Percentiles rank a stretch among this genome's conserved stretches.
Evolutionary conservation across 192 early-diverging fungal genomes (phyloP).

Genomic region (Podochytrium sp.): DNA sequence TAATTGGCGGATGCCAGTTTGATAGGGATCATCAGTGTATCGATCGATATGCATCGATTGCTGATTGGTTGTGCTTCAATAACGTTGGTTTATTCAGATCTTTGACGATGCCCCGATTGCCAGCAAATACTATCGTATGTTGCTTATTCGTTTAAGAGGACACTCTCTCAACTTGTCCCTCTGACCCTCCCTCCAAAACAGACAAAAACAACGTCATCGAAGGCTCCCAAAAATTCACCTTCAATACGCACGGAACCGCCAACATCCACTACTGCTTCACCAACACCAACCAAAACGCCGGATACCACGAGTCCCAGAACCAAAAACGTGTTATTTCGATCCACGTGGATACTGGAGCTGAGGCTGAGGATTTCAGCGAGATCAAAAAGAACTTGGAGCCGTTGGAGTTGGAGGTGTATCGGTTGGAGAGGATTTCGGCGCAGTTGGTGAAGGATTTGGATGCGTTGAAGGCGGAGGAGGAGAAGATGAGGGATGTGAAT

Average conservation of each 20-base stretch:
- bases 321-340: conserved; percentile 72
- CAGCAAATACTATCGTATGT: conserved; percentile 67
- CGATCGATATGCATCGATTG: not conserved
- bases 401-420: conserved; percentile 84
- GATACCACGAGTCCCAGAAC: conserved; percentile 37
- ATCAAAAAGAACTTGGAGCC: conserved; percentile 84
- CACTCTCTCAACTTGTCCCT: not conserved
- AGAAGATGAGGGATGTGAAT: conserved; percentile 85
- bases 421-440: conserved; percentile 75
- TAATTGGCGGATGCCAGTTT: too few relatives aligned
- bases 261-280: conserved; percentile 87
- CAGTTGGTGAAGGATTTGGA: conserved; percentile 88
- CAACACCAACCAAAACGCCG: conserved; percentile 39
- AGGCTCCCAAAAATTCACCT: conserved; percentile 70
- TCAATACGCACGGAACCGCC: conserved; percentile 86
- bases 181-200: not conserved
- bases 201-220: conserved; percentile 61
- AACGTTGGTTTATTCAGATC: too few relatives aligned
- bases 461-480: conserved; percentile 78
- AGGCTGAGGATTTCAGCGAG: conserved; percentile 76
- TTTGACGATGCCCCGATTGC: conserved; percentile 74
- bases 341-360: conserved; percentile 82
- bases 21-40: too few relatives aligned
- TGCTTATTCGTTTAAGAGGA: not conserved
- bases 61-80: not conserved